Percentiles rank a stretch among this genome's conserved stretches.
phyloP scores from a whole-genome alignment of 2,329 filamentous ascomycete genomes.

The Tothia fuscella region DNA sequence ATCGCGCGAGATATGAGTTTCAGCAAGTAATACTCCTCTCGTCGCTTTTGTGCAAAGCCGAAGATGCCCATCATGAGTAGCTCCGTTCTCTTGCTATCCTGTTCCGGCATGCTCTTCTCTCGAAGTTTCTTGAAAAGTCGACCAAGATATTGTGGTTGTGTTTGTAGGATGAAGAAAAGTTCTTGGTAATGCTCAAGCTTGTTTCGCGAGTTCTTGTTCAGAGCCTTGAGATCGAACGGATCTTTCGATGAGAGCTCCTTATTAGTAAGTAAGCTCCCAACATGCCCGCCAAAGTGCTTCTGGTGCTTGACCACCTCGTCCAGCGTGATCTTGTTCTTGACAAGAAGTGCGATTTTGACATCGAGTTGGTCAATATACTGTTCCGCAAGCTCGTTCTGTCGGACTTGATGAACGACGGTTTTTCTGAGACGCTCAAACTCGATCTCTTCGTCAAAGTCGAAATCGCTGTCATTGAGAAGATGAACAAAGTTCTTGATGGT shows the following conservation, averaged over 20 bases:
- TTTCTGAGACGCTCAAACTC: constrained; percentile 93
- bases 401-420: constrained; percentile 91
- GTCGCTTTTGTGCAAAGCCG: constrained; percentile 89
- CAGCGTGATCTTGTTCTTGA: constrained; percentile 98
- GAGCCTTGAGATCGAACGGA: constrained; percentile 88
- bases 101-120: constrained; percentile 74
- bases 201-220: constrained; percentile 91
- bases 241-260: constrained; percentile 80
- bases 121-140: constrained; percentile 75
- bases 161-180: constrained; percentile 93
- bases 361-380: constrained; percentile 98
- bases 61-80: constrained; percentile 93
- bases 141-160: constrained; percentile 87
- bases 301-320: constrained; percentile 97
- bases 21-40: constrained; percentile 92
- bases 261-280: constrained; percentile 74
- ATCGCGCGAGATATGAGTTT: constrained; percentile 77
- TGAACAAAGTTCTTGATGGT: constrained; percentile 98
- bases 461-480: constrained; percentile 92
- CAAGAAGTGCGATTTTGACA: constrained; percentile 94
- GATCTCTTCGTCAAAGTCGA: constrained; percentile 97
- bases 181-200: constrained; percentile 97
- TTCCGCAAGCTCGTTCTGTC: constrained; percentile 92
- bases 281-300: constrained; percentile 85
- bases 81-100: constrained; percentile 85